These are phyloP conservation scores for Penicillium verrucosum DNA, from an alignment of 2,329 filamentous ascomycete species.

Conservation along the genomic window DNA sequence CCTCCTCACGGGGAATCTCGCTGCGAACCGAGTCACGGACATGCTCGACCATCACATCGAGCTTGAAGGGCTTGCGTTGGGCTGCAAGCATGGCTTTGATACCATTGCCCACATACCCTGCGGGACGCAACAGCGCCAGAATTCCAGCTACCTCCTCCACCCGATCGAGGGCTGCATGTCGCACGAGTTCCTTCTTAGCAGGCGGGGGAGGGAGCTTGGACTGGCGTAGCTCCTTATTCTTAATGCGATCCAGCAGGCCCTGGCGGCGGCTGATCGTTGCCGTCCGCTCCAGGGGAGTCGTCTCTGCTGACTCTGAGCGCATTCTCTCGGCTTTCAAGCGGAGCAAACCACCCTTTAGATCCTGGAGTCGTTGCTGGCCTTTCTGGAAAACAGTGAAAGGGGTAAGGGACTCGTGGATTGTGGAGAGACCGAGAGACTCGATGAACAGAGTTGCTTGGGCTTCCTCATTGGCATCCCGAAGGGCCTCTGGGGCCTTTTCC, in stretches of 20 bases:
- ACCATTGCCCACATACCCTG: slow-evolving; percentile 32
- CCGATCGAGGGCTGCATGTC: slow-evolving; percentile 63
- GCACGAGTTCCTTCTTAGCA: slow-evolving; percentile 56
- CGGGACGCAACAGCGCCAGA: slow-evolving; percentile 58
- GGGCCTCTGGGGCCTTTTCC: slow-evolving; percentile 38
- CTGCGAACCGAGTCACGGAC: slow-evolving; percentile 63
- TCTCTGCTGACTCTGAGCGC: slow-evolving; percentile 21
- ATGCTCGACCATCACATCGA: slow-evolving; percentile 61
- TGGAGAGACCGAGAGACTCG: slow-evolving; percentile 31
- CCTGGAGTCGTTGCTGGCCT: slow-evolving; percentile 42
- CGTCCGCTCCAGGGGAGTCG: slow-evolving; percentile 25
- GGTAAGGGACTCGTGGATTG: slow-evolving; percentile 38
- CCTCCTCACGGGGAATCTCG: slow-evolving; percentile 50
- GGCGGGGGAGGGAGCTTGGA: slow-evolving; percentile 47
- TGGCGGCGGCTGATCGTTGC: slow-evolving; percentile 45
- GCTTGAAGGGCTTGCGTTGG: slow-evolving; percentile 62
- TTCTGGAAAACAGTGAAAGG: slow-evolving; percentile 36
- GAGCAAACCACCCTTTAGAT: slow-evolving; percentile 40
- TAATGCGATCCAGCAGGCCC: slow-evolving; percentile 72
- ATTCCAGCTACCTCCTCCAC: slow-evolving; percentile 66
- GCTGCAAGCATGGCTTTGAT: slow-evolving; percentile 32
- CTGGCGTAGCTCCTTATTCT: slow-evolving; percentile 60
- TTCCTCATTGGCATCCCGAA: slow-evolving; percentile 31
- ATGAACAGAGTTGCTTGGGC: slow-evolving; percentile 34
- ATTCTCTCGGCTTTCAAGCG: slow-evolving; percentile 35